phyloP scores from a whole-genome alignment of 306 rosid genomes.

The Coriaria nepalensis region DNA sequence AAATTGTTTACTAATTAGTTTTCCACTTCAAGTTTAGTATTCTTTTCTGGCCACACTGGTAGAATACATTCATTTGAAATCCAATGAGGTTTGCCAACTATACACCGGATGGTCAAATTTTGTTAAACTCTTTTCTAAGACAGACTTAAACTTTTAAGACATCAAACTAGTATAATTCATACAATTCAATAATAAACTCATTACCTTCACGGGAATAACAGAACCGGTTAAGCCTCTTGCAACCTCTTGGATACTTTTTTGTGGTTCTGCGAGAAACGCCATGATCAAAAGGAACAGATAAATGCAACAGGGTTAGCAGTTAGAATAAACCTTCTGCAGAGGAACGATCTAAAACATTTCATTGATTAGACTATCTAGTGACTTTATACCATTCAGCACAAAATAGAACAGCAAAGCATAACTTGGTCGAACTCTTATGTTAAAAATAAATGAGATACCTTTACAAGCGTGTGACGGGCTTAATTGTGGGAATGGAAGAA shows the following conservation, averaged over 20 bases:
- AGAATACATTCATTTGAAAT: too few species aligned
- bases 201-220: conserved; percentile 53
- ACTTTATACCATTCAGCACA: not conserved
- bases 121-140: not conserved
- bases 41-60: too few species aligned
- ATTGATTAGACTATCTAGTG: not conserved
- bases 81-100: too few species aligned
- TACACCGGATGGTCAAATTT: not conserved
- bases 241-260: conserved; percentile 48
- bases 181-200: not conserved
- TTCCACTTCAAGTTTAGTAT: too few species aligned
- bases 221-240: conserved; percentile 46
- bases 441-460: conserved; percentile 29
- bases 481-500: conserved; percentile 73
- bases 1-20: too few species aligned
- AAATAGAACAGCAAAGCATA: not conserved
- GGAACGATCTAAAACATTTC: not conserved
- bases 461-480: conserved; percentile 60
- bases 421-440: too few species aligned
- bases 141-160: not conserved
- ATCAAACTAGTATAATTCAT: too few species aligned
- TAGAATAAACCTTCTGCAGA: conserved; percentile 9
- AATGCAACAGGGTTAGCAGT: conserved; percentile 12
- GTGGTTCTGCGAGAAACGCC: conserved; percentile 47
- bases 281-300: conserved; percentile 1